Conservation (phyloP, 1,284 basidiomycete genomes). For the Leccinum subrobustum region DNA sequence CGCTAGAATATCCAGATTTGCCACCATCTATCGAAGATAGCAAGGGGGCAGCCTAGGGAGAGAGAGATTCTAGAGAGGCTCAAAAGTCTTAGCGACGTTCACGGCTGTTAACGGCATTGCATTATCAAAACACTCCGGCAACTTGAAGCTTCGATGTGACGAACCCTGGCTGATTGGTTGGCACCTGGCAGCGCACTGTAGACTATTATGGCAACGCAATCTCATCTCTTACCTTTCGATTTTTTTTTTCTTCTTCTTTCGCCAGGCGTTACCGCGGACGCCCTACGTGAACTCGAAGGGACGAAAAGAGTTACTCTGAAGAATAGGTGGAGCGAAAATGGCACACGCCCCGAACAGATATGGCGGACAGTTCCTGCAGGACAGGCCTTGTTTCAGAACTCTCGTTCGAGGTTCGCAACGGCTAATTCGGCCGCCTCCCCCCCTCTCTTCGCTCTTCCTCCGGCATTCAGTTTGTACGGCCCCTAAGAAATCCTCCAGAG, state of each 20-base stretch:
- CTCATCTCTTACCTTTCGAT: not conserved
- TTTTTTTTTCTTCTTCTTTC: not conserved
- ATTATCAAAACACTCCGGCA: constrained; percentile 7
- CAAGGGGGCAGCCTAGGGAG: not conserved
- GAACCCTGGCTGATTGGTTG: constrained; percentile 2
- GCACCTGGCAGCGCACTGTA: constrained; percentile 11
- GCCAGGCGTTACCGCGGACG: constrained; percentile 22
- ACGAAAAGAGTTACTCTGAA: not conserved
- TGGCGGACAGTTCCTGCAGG: not conserved
- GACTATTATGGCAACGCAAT: constrained; percentile 27
- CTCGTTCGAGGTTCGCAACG: not conserved
- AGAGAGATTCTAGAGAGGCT: not conserved
- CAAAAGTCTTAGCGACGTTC: constrained; percentile 2
- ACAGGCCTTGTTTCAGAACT: constrained; percentile 2
- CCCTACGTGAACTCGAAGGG: not conserved
- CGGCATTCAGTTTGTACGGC: not conserved
- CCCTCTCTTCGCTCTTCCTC: not conserved
- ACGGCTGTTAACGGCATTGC: constrained; percentile 23
- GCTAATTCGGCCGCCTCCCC: not conserved
- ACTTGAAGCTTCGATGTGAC: constrained; percentile 13
- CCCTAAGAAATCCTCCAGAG: not conserved
- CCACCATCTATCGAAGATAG: not conserved
- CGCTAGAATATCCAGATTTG: not conserved
- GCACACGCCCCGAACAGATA: not conserved
- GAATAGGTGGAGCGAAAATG: not conserved